phyloP scores from a whole-genome alignment of 2,329 filamentous ascomycete species.

The Diaporthe vexans region DNA sequence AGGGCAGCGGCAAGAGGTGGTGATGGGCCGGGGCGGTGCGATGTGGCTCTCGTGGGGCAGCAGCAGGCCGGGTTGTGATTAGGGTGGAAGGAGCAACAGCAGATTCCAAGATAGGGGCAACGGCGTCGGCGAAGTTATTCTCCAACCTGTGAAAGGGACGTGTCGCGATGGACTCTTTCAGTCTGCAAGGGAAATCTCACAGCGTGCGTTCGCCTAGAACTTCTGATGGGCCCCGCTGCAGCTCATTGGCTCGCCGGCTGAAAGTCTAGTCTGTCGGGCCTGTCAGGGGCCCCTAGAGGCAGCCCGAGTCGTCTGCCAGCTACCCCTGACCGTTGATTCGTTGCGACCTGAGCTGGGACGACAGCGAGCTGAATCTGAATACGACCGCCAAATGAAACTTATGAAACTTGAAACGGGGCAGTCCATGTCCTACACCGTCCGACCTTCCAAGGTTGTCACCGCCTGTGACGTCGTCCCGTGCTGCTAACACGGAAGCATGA shows the following conservation, averaged over 20 bases:
- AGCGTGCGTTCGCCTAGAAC: slow-evolving; percentile 18
- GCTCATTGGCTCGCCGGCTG: slow-evolving; percentile 17
- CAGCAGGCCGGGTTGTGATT: slow-evolving; percentile 2
- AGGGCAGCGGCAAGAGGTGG: slow-evolving; percentile 10
- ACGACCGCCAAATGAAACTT: slow-evolving; percentile 37
- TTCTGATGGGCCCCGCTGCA: slow-evolving; percentile 22
- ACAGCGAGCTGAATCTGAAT: slow-evolving; percentile 29
- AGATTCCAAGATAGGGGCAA: slow-evolving; percentile 16
- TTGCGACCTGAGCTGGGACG: slow-evolving; percentile 4
- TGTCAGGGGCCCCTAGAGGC: slow-evolving; percentile 30
- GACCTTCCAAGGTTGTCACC: slow-evolving; percentile 19
- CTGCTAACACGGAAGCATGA: neutral
- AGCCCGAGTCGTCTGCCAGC: slow-evolving; percentile 29
- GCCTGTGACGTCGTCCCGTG: slow-evolving; percentile 28
- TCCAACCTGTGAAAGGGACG: slow-evolving; percentile 15
- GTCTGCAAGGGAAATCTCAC: slow-evolving; percentile 21
- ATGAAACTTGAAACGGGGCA: slow-evolving; percentile 34
- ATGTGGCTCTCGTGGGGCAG: slow-evolving; percentile 29
- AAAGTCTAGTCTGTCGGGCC: slow-evolving; percentile 23
- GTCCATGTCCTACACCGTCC: slow-evolving; percentile 24
- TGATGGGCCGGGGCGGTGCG: slow-evolving; percentile 11
- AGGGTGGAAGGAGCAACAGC: slow-evolving; percentile 22
- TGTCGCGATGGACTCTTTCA: slow-evolving; percentile 21
- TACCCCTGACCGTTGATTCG: slow-evolving; percentile 34
- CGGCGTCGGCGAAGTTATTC: slow-evolving; percentile 16